These are phyloP conservation scores for Trichoderma sp. DNA, from an alignment of 2,329 filamentous ascomycete species.

Conservation along the genomic window DNA sequence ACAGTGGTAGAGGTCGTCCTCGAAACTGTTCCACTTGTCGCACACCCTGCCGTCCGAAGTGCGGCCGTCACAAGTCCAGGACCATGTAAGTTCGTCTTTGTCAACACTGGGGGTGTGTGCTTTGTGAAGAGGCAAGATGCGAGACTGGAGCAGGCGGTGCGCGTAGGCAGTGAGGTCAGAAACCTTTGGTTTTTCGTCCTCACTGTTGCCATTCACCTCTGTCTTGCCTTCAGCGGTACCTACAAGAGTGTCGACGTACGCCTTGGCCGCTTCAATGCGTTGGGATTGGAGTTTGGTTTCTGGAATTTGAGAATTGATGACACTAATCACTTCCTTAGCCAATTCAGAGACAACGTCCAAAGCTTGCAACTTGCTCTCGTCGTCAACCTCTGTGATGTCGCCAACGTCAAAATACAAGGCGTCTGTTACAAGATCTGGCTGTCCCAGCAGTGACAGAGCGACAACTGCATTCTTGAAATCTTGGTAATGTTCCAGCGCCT, in stretches of 20 bases:
- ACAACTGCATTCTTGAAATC: not conserved
- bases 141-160: not conserved
- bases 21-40: not conserved
- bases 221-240: not conserved
- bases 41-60: not conserved
- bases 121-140: not conserved
- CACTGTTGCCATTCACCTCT: not conserved
- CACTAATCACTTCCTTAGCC: not conserved
- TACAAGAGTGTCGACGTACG: not conserved
- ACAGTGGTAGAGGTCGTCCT: not conserved
- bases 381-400: not conserved
- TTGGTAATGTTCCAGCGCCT: not conserved
- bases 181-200: not conserved
- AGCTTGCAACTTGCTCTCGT: not conserved
- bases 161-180: not conserved
- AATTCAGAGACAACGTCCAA: not conserved
- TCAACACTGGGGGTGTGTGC: not conserved
- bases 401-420: not conserved
- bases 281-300: not conserved
- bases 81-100: not conserved
- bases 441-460: not conserved
- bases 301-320: not conserved
- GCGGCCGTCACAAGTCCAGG: not conserved
- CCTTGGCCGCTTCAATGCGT: not conserved
- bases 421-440: not conserved